phyloP scores from a whole-genome alignment of 345 rosid species.

The Pugionium cornutum region DNA sequence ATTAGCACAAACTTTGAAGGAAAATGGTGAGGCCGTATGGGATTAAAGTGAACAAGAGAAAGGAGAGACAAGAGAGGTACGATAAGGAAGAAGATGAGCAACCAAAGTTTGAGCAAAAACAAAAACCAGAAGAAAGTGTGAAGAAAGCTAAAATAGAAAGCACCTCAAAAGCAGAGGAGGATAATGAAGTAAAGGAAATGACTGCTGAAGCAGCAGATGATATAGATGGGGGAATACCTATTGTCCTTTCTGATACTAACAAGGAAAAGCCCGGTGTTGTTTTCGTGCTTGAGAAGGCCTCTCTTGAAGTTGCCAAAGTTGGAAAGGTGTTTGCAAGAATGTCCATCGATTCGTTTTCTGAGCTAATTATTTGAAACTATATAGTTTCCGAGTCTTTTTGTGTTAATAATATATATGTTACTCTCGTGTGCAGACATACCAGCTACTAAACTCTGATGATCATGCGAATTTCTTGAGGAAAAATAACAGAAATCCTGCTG shows the following conservation, averaged over 20 bases:
- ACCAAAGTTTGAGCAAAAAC: slow-evolving; percentile 37
- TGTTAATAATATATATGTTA: background rate
- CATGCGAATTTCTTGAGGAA: slow-evolving; percentile 76
- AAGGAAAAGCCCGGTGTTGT: slow-evolving; percentile 48
- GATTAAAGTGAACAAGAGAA: slow-evolving; percentile 63
- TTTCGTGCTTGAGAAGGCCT: slow-evolving; percentile 83
- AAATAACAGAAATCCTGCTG: slow-evolving; percentile 72
- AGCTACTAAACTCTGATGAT: slow-evolving; percentile 85
- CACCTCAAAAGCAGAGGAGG: slow-evolving; percentile 28
- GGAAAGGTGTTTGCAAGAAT: slow-evolving; percentile 60
- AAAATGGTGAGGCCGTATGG: slow-evolving; percentile 71
- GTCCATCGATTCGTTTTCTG: background rate
- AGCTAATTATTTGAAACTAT: background rate
- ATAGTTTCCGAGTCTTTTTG: background rate
- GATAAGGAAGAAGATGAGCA: slow-evolving; percentile 48
- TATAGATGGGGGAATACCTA: slow-evolving; percentile 60
- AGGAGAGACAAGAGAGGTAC: slow-evolving; percentile 60
- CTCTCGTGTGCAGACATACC: slow-evolving; percentile 59
- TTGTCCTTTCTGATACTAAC: slow-evolving; percentile 40
- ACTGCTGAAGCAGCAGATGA: slow-evolving; percentile 38
- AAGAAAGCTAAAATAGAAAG: slow-evolving; percentile 36
- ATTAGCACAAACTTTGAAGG: background rate
- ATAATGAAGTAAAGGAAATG: slow-evolving; percentile 31
- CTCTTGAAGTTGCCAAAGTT: slow-evolving; percentile 92
- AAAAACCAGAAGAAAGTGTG: slow-evolving; percentile 23